Percentiles rank a stretch among this genome's conserved stretches.
Conservation (phyloP, 352 stramenopile genomes). For the Phytophthora multivora region DNA sequence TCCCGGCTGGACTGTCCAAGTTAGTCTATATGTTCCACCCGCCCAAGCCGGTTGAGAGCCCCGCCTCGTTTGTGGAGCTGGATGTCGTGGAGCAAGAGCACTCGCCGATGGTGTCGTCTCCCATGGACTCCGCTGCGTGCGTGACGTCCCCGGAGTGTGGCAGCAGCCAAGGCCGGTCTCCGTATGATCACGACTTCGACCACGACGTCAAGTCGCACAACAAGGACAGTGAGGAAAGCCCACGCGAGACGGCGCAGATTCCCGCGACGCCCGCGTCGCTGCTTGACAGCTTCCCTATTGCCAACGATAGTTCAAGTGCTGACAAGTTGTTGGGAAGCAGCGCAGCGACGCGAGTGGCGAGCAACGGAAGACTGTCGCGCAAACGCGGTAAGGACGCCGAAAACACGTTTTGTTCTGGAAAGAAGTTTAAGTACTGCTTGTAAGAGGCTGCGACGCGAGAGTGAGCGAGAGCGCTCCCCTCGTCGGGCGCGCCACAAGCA, state of each 20-base stretch:
- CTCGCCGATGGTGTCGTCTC: constrained; percentile 44
- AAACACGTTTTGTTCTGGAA: constrained; percentile 60
- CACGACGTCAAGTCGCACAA: constrained; percentile 62
- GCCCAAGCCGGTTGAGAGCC: constrained; percentile 58
- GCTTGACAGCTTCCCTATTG: constrained; percentile 60
- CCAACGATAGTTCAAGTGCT: constrained; percentile 81
- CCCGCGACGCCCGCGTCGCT: constrained; percentile 41
- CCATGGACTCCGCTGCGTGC: constrained; percentile 68
- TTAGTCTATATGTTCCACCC: constrained; percentile 79
- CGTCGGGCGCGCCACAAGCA: constrained; percentile 10
- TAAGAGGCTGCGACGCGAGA: constrained; percentile 41
- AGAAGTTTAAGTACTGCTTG: constrained; percentile 70
- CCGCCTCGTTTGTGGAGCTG: constrained; percentile 44
- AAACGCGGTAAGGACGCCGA: constrained; percentile 55
- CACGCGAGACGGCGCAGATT: constrained; percentile 51
- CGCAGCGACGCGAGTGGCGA: constrained; percentile 28
- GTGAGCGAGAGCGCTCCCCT: constrained; percentile 13
- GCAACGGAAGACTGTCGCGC: constrained; percentile 35
- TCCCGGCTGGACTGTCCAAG: constrained; percentile 71
- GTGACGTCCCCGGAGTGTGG: constrained; percentile 80
- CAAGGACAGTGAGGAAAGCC: constrained; percentile 55
- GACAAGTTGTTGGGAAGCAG: constrained; percentile 67
- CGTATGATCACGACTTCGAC: constrained; percentile 79
- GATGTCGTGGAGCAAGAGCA: constrained; percentile 56
- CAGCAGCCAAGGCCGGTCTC: constrained; percentile 68